phyloP scores from a whole-genome alignment of 345 rosid genomes.

The sweet orange (Citrus sinensis) region DNA sequence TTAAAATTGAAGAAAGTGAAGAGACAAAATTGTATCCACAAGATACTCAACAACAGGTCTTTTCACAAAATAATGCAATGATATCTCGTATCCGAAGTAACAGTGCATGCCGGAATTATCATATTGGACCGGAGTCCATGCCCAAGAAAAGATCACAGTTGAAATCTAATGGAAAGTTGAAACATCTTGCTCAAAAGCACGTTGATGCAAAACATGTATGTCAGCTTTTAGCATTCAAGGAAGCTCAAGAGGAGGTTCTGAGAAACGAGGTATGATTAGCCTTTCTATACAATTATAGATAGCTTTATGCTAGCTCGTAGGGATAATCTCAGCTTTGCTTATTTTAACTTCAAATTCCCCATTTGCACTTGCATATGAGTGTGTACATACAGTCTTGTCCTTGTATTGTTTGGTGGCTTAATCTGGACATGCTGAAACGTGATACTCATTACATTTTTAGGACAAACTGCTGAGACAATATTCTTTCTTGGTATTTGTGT shows the following conservation, averaged over 20 bases:
- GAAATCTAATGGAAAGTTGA: conserved; percentile 45
- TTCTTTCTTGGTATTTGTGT: background rate
- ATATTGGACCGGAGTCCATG: conserved; percentile 36
- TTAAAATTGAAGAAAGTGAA: conserved; percentile 45
- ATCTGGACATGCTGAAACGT: background rate
- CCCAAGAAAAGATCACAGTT: conserved; percentile 59
- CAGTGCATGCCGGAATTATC: conserved; percentile 43
- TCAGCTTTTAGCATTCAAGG: conserved; percentile 51
- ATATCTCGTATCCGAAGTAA: conserved; percentile 47
- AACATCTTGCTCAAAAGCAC: conserved; percentile 42
- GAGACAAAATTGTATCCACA: conserved; percentile 35
- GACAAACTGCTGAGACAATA: background rate
- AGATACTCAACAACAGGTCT: conserved; percentile 42
- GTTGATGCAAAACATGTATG: conserved; percentile 57
- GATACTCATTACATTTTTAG: background rate
- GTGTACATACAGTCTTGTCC: background rate
- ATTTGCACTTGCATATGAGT: background rate
- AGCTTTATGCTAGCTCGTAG: background rate
- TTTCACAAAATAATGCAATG: conserved; percentile 53
- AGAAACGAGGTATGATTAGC: conserved; percentile 53
- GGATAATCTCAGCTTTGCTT: background rate
- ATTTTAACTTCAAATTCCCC: background rate
- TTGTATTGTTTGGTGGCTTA: background rate
- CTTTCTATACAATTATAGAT: background rate
- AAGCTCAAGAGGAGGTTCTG: conserved; percentile 76